Base-by-base conservation (phyloP, 108 stramenopile species). In the Stephanodiscus triporus region DNA sequence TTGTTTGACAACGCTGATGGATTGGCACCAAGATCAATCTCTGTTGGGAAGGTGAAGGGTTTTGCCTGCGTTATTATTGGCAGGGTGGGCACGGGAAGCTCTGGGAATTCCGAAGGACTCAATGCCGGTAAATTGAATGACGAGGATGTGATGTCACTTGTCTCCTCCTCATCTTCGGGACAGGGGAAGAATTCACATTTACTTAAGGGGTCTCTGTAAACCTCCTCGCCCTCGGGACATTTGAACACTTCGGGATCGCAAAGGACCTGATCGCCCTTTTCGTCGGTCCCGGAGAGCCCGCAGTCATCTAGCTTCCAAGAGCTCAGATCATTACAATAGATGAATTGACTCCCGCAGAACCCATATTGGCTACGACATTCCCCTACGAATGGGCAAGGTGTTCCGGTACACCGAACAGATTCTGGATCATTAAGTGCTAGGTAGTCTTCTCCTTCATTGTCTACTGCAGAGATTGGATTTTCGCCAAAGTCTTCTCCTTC, bases 291-390 rank as follows among this genome's bases (percentile, higher is more conserved):
- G 36, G 62, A 64, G 6, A 81, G 73, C 4, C 80, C 80, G 60
- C 80, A 81, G 4, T 65, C 57, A 13, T 81, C 73, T 45, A 81
- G 22, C 13, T 68, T 74, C 80, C 80, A 81, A 9, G 80, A 81
- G 22, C 73, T 75, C 43, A 75, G 20, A 19, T 55, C 37, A 42
- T 81, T 81, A 40, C 80, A 81, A 55, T 81, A 81, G 7, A 81
- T 75, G 30, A 81, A 81, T 8, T 58, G 30, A 4, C 32, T 13
- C 23, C 80, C 80, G 29, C 80, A 81, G 48, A 81, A 81, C 8
- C 80, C 80, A 50, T 69, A 81, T 66, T 81, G 63, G 48, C 69
- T 71, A 0, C 75, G 59, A 50, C 66, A 68, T 51, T 76, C 66
- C 0, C 57, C 58, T 6, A 43, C 58, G 10, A 68, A 67, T 17